A percentile compares a stretch with the other conserved stretches of the same genome.
Conservation (phyloP, 1,284 basidiomycete species). For the Trichosporon sp. region DNA sequence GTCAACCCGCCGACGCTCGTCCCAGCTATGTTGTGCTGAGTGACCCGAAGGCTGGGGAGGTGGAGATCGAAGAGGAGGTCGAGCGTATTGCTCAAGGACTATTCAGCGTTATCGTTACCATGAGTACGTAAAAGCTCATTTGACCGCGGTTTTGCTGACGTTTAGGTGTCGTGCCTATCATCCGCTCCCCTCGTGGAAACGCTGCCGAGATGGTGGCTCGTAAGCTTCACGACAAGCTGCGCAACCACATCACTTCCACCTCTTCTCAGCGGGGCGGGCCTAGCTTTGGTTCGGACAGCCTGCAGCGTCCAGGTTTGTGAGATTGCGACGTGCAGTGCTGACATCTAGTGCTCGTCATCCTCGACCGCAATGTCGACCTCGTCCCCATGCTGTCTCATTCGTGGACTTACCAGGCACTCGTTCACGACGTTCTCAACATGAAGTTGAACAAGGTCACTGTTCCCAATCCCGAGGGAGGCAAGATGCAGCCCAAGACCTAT, state of each 20-base stretch:
- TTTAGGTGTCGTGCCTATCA: conserved; percentile 86
- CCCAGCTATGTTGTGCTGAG: conserved; percentile 82
- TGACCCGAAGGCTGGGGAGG: conserved; percentile 85
- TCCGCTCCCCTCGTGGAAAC: conserved; percentile 91
- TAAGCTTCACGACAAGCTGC: conserved; percentile 88
- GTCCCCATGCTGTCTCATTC: conserved; percentile 94
- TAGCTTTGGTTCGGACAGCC: conserved; percentile 67
- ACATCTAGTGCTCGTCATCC: conserved; percentile 76
- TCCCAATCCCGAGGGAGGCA: conserved; percentile 62
- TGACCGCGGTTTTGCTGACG: conserved; percentile 21
- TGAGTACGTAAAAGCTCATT: conserved; percentile 62
- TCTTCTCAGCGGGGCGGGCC: conserved; percentile 59
- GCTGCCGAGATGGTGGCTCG: conserved; percentile 98
- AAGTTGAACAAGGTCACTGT: conserved; percentile 94
- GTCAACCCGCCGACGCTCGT: conserved; percentile 47
- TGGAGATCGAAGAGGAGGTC: conserved; percentile 89
- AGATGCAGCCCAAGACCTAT: conserved; percentile 80
- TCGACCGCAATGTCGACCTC: conserved; percentile 94
- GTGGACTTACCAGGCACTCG: conserved; percentile 98
- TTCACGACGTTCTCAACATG: conserved; percentile 96
- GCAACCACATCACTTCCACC: conserved; percentile 83
- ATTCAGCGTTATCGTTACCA: conserved; percentile 90
- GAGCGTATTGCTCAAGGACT: conserved; percentile 88
- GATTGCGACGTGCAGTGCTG: neutral
- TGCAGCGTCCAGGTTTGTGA: conserved; percentile 74